Percentiles rank a stretch among this genome's conserved stretches.
phyloP scores from a whole-genome alignment of 192 early-diverging fungal species.

The Jimgerdemannia flammicorona region DNA sequence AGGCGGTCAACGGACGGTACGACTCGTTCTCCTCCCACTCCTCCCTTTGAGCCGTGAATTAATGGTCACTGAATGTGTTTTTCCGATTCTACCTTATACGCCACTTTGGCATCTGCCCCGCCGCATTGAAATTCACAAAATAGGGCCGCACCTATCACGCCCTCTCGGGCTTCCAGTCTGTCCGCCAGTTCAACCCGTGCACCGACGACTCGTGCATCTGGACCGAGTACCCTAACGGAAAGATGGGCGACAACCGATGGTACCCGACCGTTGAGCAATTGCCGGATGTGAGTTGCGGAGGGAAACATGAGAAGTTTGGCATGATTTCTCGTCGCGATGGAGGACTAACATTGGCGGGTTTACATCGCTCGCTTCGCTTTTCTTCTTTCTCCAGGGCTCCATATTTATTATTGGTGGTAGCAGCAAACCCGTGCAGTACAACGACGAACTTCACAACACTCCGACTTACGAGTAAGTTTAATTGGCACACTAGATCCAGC shows the following conservation, averaged over 20 bases:
- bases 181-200: conserved; percentile 46
- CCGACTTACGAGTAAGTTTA: conserved; percentile 36
- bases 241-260: conserved; percentile 30
- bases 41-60: conserved; percentile 5
- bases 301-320: conserved; percentile 9
- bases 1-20: conserved; percentile 34
- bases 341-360: too few species aligned
- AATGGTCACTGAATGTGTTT: too few species aligned
- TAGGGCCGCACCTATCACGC: conserved; percentile 31
- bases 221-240: conserved; percentile 30
- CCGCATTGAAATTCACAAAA: not conserved
- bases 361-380: not conserved
- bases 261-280: conserved; percentile 38
- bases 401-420: conserved; percentile 53
- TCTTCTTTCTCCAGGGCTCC: conserved; percentile 38
- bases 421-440: conserved; percentile 39
- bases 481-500: conserved; percentile 24
- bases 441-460: conserved; percentile 38
- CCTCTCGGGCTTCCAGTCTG: conserved; percentile 33
- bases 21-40: conserved; percentile 2
- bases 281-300: conserved; percentile 26
- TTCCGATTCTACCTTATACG: not conserved
- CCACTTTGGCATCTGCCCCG: not conserved
- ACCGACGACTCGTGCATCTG: conserved; percentile 40
- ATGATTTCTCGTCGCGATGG: too few species aligned